Base-by-base conservation (phyloP, 768 basidiomycete species). In the Amanita inopinata region DNA sequence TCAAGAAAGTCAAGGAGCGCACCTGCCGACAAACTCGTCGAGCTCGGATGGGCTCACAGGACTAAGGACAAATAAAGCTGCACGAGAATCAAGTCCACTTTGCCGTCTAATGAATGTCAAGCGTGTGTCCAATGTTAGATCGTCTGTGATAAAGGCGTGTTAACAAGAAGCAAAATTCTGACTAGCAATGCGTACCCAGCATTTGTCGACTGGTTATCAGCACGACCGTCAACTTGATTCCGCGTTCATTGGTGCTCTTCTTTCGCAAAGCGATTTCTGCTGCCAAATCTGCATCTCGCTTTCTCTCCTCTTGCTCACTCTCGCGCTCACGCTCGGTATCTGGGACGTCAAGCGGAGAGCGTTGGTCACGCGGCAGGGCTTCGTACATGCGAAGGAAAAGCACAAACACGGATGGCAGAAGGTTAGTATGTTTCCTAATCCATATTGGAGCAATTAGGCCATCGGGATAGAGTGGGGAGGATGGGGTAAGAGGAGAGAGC, bases 361-460 rank as follows among this genome's bases (percentile, higher is more conserved):
- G 61, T 1, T 70, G 57, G 4, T 64, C 54, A n/a, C 61, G 51
- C 8, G 60, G 59, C 0, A 73, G 70, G 15, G 64, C 64, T 57
- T 97, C 93, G 54, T 70, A 91, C 47, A 98, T 68, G 43, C 87
- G 78, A 43, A 87, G 63, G 58, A 97, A 96, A 47, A 96, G 69
- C 6, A 98, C 86, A 59, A 97, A 94, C 0, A 97, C 93, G 17
- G 88, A 83, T 0, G 96, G 96, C 0, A 97, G 63, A 23, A 96
- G 78, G 1, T 87, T 78, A 0, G 87, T 87, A 55, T 99, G 96
- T 61, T 98, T 99, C 33, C 92, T 74, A 24, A 98, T 80, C 96
- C 96, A 99, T 57, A 98, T 90, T 1, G 96, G 96, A 2, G 96
- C 91, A 40, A 99, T 90, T 41, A 99, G 64, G 0, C 96, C 96